Percentiles rank a stretch among this genome's conserved stretches.
phyloP scores from a whole-genome alignment of 805 yeast species.

The Ogataea siamensis region DNA sequence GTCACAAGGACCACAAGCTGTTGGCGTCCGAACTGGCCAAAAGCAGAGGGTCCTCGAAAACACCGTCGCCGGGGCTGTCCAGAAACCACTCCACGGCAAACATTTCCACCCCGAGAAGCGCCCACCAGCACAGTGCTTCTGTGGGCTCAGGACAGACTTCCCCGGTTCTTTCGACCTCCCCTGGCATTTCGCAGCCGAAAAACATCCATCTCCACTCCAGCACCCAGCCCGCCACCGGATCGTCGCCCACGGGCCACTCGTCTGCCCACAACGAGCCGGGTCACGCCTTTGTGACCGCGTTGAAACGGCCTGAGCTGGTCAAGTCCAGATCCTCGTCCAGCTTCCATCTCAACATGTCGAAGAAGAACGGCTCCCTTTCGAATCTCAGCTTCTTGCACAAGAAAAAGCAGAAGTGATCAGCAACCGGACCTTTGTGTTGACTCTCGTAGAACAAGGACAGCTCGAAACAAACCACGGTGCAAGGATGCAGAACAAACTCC shows the following conservation, averaged over 20 bases:
- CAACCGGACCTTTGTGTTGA: not conserved
- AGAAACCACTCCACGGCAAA: slow-evolving; percentile 38
- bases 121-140: slow-evolving; percentile 5
- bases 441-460: not conserved
- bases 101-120: slow-evolving; percentile 13
- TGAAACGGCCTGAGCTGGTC: slow-evolving; percentile 22
- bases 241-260: slow-evolving; percentile 5
- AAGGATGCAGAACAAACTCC: no score
- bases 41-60: slow-evolving; percentile 33
- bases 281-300: slow-evolving; percentile 2
- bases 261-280: slow-evolving; percentile 3
- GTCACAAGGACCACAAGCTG: slow-evolving; percentile 17
- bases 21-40: slow-evolving; percentile 29
- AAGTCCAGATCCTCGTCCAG: slow-evolving; percentile 20
- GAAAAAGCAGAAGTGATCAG: slow-evolving; percentile 12
- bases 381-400: slow-evolving; percentile 25
- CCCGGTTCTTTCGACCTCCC: slow-evolving; percentile 1
- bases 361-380: slow-evolving; percentile 27
- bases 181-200: slow-evolving; percentile 11
- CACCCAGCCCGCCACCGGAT: not conserved
- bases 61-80: slow-evolving; percentile 42
- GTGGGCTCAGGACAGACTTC: slow-evolving; percentile 7
- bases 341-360: slow-evolving; percentile 20
- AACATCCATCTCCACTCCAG: slow-evolving; percentile 10
- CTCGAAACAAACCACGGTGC: slow-evolving; percentile 5